Conservation (phyloP, 768 basidiomycete genomes). For the Amanita fuliginea region DNA sequence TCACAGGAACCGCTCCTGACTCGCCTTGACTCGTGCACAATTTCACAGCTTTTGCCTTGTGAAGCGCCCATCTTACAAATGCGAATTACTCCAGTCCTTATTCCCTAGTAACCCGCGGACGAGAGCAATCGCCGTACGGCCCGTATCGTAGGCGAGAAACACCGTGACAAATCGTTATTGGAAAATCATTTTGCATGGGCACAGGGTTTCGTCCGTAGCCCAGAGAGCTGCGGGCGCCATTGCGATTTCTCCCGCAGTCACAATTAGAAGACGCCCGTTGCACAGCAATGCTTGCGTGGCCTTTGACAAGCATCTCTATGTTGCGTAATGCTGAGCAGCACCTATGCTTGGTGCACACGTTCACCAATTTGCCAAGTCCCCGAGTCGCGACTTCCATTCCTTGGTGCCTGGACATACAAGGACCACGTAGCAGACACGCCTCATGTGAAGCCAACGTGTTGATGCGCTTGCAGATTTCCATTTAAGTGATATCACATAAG, state of each 20-base stretch:
- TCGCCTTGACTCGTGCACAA: background rate
- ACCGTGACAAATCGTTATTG: too few relatives aligned
- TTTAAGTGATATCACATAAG: background rate
- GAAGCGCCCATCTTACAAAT: background rate
- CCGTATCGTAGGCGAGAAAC: too few relatives aligned
- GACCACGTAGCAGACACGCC: background rate
- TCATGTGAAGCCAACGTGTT: background rate
- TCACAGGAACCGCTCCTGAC: slow-evolving; percentile 1
- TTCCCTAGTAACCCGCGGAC: too few relatives aligned
- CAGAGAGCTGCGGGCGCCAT: background rate
- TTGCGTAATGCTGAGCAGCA: background rate
- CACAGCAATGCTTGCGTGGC: background rate
- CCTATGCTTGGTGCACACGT: background rate
- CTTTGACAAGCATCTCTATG: background rate
- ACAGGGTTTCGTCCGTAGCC: background rate
- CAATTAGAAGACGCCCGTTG: background rate
- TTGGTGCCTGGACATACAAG: background rate
- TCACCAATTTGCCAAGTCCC: background rate
- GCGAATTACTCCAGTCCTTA: background rate
- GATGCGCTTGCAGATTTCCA: background rate
- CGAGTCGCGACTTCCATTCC: background rate
- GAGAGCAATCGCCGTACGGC: too few relatives aligned
- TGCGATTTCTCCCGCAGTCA: background rate
- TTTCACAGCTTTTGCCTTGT: background rate
- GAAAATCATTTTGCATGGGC: too few relatives aligned